Percentiles rank a stretch among this genome's conserved stretches.
phyloP scores from a whole-genome alignment of 768 basidiomycete species.

The Fomitopsis pulvina region DNA sequence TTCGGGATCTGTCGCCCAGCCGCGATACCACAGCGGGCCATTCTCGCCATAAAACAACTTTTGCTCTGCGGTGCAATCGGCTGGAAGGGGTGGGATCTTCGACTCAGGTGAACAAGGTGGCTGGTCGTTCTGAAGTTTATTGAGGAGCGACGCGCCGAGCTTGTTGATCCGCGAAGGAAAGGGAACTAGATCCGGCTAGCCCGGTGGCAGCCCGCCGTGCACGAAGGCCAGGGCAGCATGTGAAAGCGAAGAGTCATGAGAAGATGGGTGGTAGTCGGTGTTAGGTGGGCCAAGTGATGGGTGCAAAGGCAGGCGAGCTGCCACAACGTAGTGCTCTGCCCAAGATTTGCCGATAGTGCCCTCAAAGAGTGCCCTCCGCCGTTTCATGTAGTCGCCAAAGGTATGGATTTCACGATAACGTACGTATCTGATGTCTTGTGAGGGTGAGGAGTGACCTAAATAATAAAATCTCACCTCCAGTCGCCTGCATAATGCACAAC shows the following conservation, averaged over 20 bases:
- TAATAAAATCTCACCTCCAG: conserved; percentile 55
- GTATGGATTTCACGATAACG: conserved; percentile 75
- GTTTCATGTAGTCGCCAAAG: conserved; percentile 64
- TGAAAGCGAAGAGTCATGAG: conserved; percentile 44
- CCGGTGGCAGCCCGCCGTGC: conserved; percentile 84
- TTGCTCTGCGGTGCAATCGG: conserved; percentile 59
- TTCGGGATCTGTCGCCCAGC: conserved; percentile 78
- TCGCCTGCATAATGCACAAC: conserved; percentile 56
- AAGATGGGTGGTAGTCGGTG: conserved; percentile 40
- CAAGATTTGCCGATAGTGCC: conserved; percentile 79
- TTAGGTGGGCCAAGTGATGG: conserved; percentile 62
- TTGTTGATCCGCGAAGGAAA: conserved; percentile 83
- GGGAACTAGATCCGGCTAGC: conserved; percentile 67
- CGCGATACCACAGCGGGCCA: conserved; percentile 93
- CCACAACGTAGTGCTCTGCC: conserved; percentile 79
- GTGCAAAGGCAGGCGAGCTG: conserved; percentile 78
- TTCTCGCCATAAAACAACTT: conserved; percentile 59
- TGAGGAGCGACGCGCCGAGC: conserved; percentile 61
- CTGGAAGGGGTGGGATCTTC: conserved; percentile 69
- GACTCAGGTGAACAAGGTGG: conserved; percentile 75
- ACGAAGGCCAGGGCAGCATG: conserved; percentile 87
- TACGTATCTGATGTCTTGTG: conserved; percentile 63
- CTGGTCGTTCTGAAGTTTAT: conserved; percentile 55
- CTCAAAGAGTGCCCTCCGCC: conserved; percentile 66
- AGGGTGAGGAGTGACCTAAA: neutral